A percentile compares a stretch with the other conserved stretches of the same genome.
These are phyloP conservation scores for Blastocystis sp. DNA, from an alignment of 352 stramenopile genomes.

Conservation along the genomic window DNA sequence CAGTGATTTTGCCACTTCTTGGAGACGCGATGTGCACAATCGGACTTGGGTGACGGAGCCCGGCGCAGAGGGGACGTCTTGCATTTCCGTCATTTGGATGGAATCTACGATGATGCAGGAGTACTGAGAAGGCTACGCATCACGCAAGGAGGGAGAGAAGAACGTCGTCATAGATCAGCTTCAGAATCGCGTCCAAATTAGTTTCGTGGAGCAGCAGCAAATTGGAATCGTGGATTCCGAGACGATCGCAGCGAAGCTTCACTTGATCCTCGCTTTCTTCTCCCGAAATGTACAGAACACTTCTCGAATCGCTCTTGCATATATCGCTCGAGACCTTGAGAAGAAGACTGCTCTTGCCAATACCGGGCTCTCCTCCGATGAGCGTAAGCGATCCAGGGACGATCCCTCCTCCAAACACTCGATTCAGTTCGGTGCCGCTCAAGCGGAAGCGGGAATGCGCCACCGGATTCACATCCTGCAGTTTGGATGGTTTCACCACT, in stretches of 20 bases:
- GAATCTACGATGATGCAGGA: conserved; percentile 52
- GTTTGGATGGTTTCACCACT: conserved; percentile 1
- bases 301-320: background rate
- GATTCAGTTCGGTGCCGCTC: conserved; percentile 59
- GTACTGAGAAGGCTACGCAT: conserved; percentile 3
- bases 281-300: conserved; percentile 69
- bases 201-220: conserved; percentile 67
- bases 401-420: conserved; percentile 67
- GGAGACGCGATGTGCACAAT: conserved; percentile 49
- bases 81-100: conserved; percentile 61
- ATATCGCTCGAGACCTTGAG: conserved; percentile 51
- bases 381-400: conserved; percentile 61
- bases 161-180: conserved; percentile 24
- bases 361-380: conserved; percentile 67
- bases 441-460: conserved; percentile 43
- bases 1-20: conserved; percentile 60
- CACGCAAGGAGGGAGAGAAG: background rate
- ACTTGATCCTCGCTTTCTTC: conserved; percentile 72
- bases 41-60: conserved; percentile 49
- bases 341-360: conserved; percentile 69
- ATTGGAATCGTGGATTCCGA: conserved; percentile 23
- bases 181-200: conserved; percentile 44
- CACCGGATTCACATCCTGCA: conserved; percentile 21
- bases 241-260: conserved; percentile 65
- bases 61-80: conserved; percentile 15